Evolutionary conservation across 2,329 filamentous ascomycete species (phyloP).

Genomic region (Penicillium sp.): DNA sequence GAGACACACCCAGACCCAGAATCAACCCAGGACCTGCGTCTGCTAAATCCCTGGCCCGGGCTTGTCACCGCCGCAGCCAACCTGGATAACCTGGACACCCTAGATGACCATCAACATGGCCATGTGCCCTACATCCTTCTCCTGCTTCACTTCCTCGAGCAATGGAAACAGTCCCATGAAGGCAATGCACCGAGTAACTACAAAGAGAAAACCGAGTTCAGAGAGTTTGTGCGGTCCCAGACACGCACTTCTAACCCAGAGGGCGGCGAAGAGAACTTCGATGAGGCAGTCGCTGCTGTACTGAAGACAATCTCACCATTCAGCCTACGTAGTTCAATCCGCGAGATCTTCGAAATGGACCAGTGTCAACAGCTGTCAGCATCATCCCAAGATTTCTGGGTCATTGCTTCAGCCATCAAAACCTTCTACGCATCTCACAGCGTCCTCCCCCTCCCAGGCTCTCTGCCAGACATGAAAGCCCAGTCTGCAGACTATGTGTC

Average conservation of each 20-base stretch:
- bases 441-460: conserved; percentile 78
- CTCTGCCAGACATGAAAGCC: conserved; percentile 96
- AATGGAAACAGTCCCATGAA: conserved; percentile 72
- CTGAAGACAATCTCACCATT: conserved; percentile 78
- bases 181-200: conserved; percentile 71
- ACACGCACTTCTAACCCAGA: conserved; percentile 73
- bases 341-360: conserved; percentile 74
- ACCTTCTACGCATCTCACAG: conserved; percentile 72
- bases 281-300: conserved; percentile 84
- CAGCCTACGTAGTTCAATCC: conserved; percentile 66
- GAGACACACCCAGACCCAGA: conserved; percentile 93
- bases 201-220: conserved; percentile 82
- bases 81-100: conserved; percentile 65
- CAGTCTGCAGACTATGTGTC: conserved; percentile 85
- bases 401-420: conserved; percentile 77
- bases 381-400: conserved; percentile 73
- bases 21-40: conserved; percentile 77
- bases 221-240: conserved; percentile 65
- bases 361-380: conserved; percentile 52
- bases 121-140: conserved; percentile 87
- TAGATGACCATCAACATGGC: conserved; percentile 80
- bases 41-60: conserved; percentile 84
- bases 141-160: conserved; percentile 75
- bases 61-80: conserved; percentile 65
- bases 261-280: conserved; percentile 94